phyloP scores from a whole-genome alignment of 805 yeast species.

The Candida sithepensis region DNA sequence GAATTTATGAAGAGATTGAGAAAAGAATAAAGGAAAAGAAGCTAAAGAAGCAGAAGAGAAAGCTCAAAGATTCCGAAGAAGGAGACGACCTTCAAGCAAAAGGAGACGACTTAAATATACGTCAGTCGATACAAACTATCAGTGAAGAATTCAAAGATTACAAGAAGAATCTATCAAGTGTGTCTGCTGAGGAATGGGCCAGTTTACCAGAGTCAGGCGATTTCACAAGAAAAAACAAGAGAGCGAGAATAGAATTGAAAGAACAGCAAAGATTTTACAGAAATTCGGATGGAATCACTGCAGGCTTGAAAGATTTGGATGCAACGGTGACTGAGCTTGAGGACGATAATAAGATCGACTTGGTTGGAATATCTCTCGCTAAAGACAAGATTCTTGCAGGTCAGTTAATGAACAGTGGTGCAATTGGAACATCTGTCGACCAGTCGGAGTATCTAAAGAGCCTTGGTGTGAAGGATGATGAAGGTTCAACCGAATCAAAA shows the following conservation, averaged over 20 bases:
- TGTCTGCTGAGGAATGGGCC: conserved; percentile 75
- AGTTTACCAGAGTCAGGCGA: conserved; percentile 86
- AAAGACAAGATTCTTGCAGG: conserved; percentile 55
- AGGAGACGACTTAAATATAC: conserved; percentile 18
- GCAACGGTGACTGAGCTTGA: conserved; percentile 29
- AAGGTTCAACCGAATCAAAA: conserved; percentile 10
- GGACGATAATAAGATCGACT: conserved; percentile 34
- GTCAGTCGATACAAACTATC: conserved; percentile 30
- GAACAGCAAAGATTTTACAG: conserved; percentile 71
- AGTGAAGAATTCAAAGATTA: conserved; percentile 63
- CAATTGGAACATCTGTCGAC: conserved; percentile 26
- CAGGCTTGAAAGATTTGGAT: conserved; percentile 31
- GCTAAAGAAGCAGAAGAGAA: conserved; percentile 15
- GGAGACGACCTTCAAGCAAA: conserved; percentile 8
- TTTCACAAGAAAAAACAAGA: conserved; percentile 72
- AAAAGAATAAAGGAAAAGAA: conserved; percentile 37
- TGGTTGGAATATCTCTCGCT: conserved; percentile 58
- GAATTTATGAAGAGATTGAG: conserved; percentile 66
- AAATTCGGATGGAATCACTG: conserved; percentile 67
- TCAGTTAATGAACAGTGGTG: conserved; percentile 41
- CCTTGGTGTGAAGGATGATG: conserved; percentile 25
- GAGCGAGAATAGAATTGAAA: conserved; percentile 61
- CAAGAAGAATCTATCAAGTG: conserved; percentile 54
- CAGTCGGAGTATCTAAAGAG: conserved; percentile 39
- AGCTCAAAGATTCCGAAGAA: conserved; percentile 16